Conservation (phyloP, 139 green algal species). For the Deuterostichococcus epilithicus region DNA sequence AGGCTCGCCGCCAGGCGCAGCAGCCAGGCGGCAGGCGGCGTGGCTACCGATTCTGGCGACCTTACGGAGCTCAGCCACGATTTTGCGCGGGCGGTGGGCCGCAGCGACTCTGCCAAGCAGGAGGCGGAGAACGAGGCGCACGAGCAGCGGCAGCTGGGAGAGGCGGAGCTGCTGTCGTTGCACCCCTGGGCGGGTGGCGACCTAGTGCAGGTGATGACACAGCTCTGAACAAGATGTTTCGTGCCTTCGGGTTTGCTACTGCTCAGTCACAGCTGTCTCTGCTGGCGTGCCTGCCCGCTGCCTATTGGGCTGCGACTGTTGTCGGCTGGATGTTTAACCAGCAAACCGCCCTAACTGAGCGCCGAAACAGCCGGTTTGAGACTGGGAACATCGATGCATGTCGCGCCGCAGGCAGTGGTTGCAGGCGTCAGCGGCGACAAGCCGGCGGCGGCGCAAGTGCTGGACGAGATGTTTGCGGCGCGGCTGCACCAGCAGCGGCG, state of each 20-base stretch:
- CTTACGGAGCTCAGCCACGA: background rate
- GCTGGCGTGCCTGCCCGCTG: too few relatives aligned
- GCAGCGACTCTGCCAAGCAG: background rate
- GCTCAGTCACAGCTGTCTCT: too few relatives aligned
- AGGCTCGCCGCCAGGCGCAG: too few relatives aligned
- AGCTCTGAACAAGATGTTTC: background rate
- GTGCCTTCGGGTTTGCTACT: background rate
- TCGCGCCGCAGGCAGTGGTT: slow-evolving; percentile 3
- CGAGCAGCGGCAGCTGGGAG: background rate
- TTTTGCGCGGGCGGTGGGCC: background rate
- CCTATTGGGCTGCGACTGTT: background rate
- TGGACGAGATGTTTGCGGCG: slow-evolving; percentile 14
- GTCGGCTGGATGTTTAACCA: background rate
- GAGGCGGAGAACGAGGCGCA: background rate
- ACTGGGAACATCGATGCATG: background rate
- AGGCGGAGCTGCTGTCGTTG: slow-evolving; percentile 12
- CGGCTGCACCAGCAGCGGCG: background rate
- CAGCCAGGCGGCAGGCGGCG: too few relatives aligned
- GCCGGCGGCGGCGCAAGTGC: slow-evolving; percentile 4
- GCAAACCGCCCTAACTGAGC: background rate
- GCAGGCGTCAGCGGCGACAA: background rate
- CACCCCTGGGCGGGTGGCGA: background rate
- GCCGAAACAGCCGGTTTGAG: background rate
- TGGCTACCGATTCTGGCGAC: too few relatives aligned
- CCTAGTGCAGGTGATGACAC: slow-evolving; percentile 7